Conservation (phyloP, 495 filamentous ascomycete species). For the Hyaloscypha hepaticicola region DNA sequence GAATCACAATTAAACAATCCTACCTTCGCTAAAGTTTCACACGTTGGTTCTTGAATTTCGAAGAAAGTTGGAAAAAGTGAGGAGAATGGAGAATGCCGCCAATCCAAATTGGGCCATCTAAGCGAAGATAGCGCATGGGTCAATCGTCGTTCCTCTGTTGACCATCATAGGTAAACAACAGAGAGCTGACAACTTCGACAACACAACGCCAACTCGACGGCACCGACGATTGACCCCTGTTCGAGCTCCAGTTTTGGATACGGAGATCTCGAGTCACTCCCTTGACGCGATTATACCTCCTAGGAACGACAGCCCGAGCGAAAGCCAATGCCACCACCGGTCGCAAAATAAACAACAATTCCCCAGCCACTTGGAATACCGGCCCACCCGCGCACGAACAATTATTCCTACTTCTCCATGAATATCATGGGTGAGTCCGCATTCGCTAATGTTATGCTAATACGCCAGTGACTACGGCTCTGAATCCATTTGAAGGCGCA, state of each 20-base stretch:
- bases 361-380: constrained; percentile 19
- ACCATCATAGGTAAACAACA: background rate
- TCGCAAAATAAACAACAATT: constrained; percentile 28
- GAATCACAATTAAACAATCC: too few species aligned
- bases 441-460: background rate
- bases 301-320: background rate
- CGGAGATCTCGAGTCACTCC: background rate
- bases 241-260: background rate
- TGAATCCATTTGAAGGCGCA: background rate
- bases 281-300: background rate
- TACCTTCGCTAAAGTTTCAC: background rate
- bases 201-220: background rate
- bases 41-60: background rate
- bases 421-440: constrained; percentile 25
- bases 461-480: background rate
- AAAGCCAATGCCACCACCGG: constrained; percentile 1
- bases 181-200: background rate
- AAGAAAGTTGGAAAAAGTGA: background rate
- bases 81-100: background rate
- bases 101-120: background rate
- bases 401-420: constrained; percentile 11
- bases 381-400: background rate
- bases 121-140: background rate
- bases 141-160: background rate
- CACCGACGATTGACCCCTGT: background rate